Conservation (phyloP, 2,329 filamentous ascomycete species). For the Colletotrichum sp. region DNA sequence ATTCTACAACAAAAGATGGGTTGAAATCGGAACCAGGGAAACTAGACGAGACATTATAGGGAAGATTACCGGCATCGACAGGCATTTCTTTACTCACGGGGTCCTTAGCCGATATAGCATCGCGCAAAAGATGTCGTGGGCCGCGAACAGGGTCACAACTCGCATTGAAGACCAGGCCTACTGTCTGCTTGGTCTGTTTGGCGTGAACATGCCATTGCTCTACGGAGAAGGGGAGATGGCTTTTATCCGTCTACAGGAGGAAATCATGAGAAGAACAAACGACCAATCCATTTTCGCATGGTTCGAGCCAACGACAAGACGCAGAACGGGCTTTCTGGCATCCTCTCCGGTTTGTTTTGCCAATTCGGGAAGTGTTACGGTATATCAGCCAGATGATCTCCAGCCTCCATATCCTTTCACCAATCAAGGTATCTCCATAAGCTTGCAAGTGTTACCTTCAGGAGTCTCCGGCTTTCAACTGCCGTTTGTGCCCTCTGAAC, state of each 20-base stretch:
- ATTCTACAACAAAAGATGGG: not conserved
- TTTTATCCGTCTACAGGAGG: not conserved
- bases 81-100: not conserved
- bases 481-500: not conserved
- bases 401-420: not conserved
- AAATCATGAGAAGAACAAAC: not conserved
- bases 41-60: not conserved
- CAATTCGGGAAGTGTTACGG: not conserved
- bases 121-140: not conserved
- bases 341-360: fast-evolving
- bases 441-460: fast-evolving
- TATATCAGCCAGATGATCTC: fast-evolving
- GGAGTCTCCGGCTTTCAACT: not conserved
- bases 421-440: not conserved
- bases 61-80: not conserved
- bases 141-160: not conserved
- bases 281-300: not conserved
- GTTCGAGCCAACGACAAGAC: not conserved
- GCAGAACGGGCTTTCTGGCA: not conserved
- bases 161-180: not conserved
- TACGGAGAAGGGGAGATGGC: not conserved
- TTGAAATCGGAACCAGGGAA: not conserved
- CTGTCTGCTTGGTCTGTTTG: not conserved
- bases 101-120: not conserved
- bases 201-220: not conserved